Evolutionary conservation across 2,329 filamentous ascomycete genomes (phyloP).

Genomic region (Fusarium denticulatum): DNA sequence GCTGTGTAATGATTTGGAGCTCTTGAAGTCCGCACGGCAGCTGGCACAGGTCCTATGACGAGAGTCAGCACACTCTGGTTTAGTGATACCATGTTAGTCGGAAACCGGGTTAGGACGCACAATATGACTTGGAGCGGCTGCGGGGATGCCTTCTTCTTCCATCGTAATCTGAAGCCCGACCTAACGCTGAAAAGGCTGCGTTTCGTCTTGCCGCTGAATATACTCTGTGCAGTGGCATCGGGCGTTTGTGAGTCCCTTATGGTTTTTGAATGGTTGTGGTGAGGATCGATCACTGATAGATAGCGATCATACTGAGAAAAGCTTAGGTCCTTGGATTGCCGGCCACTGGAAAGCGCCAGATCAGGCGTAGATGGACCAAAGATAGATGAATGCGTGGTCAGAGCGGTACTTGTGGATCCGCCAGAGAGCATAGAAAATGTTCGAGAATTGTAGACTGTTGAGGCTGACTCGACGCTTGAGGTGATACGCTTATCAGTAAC

Average conservation of each 20-base stretch:
- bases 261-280: conserved; percentile 55
- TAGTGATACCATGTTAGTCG: conserved; percentile 13
- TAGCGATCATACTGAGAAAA: conserved; percentile 65
- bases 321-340: conserved; percentile 52
- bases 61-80: conserved; percentile 29
- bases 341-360: conserved; percentile 38
- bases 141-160: conserved; percentile 49
- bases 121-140: conserved; percentile 44
- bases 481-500: conserved; percentile 49
- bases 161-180: conserved; percentile 56
- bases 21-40: conserved; percentile 64
- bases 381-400: conserved; percentile 57
- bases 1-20: conserved; percentile 55
- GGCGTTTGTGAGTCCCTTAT: conserved; percentile 46
- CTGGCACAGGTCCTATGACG: conserved; percentile 63
- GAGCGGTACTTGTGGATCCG: conserved; percentile 52
- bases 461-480: conserved; percentile 55
- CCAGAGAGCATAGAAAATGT: conserved; percentile 57
- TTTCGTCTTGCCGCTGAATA: conserved; percentile 57
- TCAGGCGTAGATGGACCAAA: conserved; percentile 42
- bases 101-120: conserved; percentile 40
- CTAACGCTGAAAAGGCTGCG: conserved; percentile 58
- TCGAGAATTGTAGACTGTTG: conserved; percentile 55
- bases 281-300: conserved; percentile 56
- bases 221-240: conserved; percentile 50